Conservation (phyloP, 495 filamentous ascomycete genomes). For the Tetracladium setigerum region DNA sequence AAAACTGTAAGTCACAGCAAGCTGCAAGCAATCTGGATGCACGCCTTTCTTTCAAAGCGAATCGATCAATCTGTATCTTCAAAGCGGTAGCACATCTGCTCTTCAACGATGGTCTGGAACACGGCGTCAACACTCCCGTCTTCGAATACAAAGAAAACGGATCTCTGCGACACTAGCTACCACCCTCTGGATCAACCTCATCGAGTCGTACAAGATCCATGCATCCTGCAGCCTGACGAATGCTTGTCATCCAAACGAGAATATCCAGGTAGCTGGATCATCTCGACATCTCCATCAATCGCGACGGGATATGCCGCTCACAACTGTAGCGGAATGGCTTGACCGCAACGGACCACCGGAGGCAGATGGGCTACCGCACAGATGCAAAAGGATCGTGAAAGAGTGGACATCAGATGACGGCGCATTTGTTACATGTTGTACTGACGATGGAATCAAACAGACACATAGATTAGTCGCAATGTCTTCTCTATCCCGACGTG, state of each 20-base stretch:
- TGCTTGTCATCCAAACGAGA: constrained; percentile 21
- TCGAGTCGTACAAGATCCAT: constrained; percentile 22
- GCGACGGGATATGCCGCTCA: constrained; percentile 21
- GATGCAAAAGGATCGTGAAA: constrained; percentile 27
- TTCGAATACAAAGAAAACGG: too few species aligned
- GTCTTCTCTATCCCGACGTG: constrained; percentile 93
- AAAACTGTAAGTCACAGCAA: constrained; percentile 1
- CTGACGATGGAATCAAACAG: constrained; percentile 32
- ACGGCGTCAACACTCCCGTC: too few species aligned
- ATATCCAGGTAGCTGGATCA: constrained; percentile 5
- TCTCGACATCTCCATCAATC: not conserved
- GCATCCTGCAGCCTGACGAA: constrained; percentile 24
- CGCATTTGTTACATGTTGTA: constrained; percentile 26
- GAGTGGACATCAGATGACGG: constrained; percentile 25
- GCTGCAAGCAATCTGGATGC: not conserved
- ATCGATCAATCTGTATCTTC: not conserved
- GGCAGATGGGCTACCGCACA: constrained; percentile 19
- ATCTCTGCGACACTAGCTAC: too few species aligned
- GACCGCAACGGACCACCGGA: constrained; percentile 11
- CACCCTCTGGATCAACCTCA: not conserved
- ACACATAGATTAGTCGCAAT: constrained; percentile 40
- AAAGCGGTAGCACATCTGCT: constrained; percentile 6
- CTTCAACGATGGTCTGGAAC: too few species aligned
- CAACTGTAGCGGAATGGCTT: constrained; percentile 24
- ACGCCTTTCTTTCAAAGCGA: not conserved